Evolutionary conservation across 2,329 filamentous ascomycete genomes (phyloP).

Genomic region (Colletotrichum lupini): DNA sequence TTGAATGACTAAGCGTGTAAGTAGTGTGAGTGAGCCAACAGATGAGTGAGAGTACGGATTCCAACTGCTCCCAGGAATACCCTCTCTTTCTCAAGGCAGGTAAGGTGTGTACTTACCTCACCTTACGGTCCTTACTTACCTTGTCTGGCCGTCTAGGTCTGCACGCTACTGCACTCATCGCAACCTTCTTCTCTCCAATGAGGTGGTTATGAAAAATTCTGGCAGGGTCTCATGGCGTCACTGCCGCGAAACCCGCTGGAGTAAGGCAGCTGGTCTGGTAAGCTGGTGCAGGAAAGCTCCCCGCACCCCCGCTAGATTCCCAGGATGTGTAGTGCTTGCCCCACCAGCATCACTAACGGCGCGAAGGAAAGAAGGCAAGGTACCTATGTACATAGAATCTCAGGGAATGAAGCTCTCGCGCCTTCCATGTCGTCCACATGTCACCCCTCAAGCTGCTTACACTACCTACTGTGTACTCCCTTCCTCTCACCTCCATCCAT

Average conservation of each 20-base stretch:
- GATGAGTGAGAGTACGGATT: not conserved
- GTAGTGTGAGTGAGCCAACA: not conserved
- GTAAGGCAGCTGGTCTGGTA: not conserved
- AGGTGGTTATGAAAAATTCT: not conserved
- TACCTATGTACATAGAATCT: not conserved
- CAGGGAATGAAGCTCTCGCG: constrained; percentile 1
- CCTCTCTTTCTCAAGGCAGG: not conserved
- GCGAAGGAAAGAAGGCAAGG: not conserved
- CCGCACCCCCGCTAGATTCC: not conserved
- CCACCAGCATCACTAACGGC: not conserved
- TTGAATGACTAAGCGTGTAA: not conserved
- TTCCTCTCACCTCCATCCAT: not conserved
- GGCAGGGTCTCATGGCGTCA: constrained; percentile 4
- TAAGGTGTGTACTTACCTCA: not conserved
- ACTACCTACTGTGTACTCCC: too few species aligned
- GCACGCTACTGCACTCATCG: too few species aligned
- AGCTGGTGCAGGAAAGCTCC: not conserved
- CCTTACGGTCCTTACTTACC: too few species aligned
- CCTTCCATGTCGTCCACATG: not conserved
- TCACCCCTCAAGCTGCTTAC: not conserved
- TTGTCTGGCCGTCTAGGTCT: too few species aligned
- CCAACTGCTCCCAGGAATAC: constrained; percentile 2
- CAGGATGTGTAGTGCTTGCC: not conserved
- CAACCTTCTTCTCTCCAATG: not conserved
- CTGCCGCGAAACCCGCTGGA: not conserved